Conservation (phyloP, 75 land plant genomes). For the Sequoia sempervirens region DNA sequence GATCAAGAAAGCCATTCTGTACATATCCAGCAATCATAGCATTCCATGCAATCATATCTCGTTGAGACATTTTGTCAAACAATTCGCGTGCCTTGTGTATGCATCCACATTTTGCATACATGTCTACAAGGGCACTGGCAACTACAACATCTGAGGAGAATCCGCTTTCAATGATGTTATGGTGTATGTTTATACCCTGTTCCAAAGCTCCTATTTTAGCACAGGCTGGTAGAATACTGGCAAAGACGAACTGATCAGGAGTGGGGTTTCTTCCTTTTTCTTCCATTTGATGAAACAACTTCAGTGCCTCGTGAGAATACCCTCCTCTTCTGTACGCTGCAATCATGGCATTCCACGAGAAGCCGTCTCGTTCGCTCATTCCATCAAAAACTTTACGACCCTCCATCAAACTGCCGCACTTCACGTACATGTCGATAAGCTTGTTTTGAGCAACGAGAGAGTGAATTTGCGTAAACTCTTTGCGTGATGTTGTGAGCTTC, state of each 20-base stretch:
- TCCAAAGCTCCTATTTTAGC: neutral
- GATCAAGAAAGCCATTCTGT: neutral
- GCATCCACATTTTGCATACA: slow-evolving; percentile 1
- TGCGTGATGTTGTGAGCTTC: too few relatives aligned
- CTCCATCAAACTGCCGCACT: too few relatives aligned
- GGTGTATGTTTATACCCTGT: neutral
- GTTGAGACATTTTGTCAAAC: neutral
- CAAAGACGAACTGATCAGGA: neutral
- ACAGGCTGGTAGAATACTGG: neutral
- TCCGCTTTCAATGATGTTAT: neutral
- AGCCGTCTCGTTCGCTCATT: too few relatives aligned
- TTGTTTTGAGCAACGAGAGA: too few relatives aligned
- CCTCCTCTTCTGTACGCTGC: too few relatives aligned
- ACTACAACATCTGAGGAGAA: neutral
- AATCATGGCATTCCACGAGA: too few relatives aligned
- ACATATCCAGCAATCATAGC: neutral
- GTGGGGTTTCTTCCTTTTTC: too few relatives aligned
- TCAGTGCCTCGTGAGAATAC: too few relatives aligned
- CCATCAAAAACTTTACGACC: too few relatives aligned
- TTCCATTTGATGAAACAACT: too few relatives aligned
- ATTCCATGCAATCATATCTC: neutral
- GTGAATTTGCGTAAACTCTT: too few relatives aligned
- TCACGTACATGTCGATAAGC: too few relatives aligned
- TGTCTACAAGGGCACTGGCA: neutral
- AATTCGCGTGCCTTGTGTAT: neutral